Conservation (phyloP, 495 filamentous ascomycete species). For the Penicillium turbatum region DNA sequence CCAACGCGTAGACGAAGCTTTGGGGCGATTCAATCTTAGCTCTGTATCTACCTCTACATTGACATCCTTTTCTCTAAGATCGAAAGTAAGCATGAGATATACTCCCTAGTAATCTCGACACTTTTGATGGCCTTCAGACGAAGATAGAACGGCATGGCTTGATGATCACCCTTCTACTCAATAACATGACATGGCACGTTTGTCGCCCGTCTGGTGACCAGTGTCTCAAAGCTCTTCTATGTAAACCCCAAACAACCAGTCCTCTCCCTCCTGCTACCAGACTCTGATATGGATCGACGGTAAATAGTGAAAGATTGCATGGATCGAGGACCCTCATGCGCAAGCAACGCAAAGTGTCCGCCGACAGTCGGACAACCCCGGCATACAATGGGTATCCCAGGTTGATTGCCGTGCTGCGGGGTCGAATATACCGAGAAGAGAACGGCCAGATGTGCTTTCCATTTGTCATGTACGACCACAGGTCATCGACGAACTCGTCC, state of each 20-base stretch:
- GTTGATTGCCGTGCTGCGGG: constrained; percentile 33
- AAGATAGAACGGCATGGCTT: too few species aligned
- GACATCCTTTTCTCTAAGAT: too few species aligned
- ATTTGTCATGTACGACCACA: constrained; percentile 46
- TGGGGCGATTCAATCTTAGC: too few species aligned
- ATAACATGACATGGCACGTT: neutral
- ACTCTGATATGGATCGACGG: neutral
- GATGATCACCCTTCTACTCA: too few species aligned
- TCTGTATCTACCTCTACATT: neutral
- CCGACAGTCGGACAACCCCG: constrained; percentile 54
- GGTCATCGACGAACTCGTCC: constrained; percentile 37
- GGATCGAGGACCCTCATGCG: constrained; percentile 33
- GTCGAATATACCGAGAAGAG: constrained; percentile 42
- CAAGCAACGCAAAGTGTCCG: constrained; percentile 51
- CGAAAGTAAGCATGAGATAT: too few species aligned
- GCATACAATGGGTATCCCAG: constrained; percentile 37
- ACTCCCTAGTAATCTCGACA: too few species aligned
- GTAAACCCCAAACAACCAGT: neutral
- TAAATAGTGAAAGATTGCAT: constrained; percentile 20
- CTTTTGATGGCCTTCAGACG: too few species aligned
- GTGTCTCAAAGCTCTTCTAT: constrained; percentile 11
- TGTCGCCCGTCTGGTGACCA: neutral
- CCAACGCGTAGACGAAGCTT: too few species aligned
- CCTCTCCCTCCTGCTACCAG: neutral
- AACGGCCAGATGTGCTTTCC: constrained; percentile 48